These are phyloP conservation scores for Porcisia deanei DNA, from an alignment of 208 protist genomes.

Conservation along the genomic window DNA sequence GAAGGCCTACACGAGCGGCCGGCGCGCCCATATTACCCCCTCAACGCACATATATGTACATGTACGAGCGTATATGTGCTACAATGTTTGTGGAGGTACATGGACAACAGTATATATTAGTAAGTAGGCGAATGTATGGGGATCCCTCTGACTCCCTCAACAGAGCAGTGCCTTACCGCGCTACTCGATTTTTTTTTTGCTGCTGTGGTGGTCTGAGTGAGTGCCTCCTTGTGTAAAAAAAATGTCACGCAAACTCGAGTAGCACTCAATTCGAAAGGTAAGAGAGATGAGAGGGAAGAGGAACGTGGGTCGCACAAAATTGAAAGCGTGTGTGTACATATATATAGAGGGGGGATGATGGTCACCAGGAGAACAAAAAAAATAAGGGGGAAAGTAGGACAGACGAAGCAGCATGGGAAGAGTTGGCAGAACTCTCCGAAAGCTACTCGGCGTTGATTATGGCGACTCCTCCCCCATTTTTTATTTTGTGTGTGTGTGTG, in stretches of 20 bases:
- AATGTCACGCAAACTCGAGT: neutral
- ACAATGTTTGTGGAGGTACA: no score
- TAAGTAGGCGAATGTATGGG: neutral
- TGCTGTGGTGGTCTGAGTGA: neutral
- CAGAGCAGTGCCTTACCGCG: neutral
- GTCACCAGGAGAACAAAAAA: neutral
- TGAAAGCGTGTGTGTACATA: neutral
- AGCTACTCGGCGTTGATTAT: neutral
- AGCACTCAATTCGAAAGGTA: neutral
- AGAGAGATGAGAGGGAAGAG: neutral
- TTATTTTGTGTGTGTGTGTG: no score
- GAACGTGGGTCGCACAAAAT: neutral
- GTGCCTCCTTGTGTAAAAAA: neutral
- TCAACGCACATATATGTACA: neutral
- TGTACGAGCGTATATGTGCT: neutral
- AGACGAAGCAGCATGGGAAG: neutral
- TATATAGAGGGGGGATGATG: no score
- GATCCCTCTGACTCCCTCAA: neutral
- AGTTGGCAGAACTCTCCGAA: neutral
- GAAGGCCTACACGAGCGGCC: slow-evolving; percentile 53
- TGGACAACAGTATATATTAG: no score
- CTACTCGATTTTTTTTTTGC: neutral
- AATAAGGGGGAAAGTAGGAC: neutral
- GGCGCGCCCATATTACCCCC: slow-evolving; percentile 7
- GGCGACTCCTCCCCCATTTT: neutral